Percentiles rank a stretch among this genome's conserved stretches.
These are phyloP conservation scores for Aspergillus felis DNA, from an alignment of 2,329 filamentous ascomycete genomes.

Conservation along the genomic window DNA sequence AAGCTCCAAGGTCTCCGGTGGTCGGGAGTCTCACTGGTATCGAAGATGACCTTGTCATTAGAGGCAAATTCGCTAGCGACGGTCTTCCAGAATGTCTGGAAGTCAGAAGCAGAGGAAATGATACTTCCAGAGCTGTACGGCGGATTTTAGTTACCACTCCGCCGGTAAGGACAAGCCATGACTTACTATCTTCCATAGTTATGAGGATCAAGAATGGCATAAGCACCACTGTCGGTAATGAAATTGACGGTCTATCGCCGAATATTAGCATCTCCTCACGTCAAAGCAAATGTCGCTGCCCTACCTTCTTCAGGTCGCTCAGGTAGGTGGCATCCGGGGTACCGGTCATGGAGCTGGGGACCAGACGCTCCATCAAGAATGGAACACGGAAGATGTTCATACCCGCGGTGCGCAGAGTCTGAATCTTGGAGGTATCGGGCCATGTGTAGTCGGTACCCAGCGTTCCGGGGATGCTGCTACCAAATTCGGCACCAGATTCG, in stretches of 20 bases:
- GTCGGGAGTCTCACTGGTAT: slow-evolving; percentile 45
- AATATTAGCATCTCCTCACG: not conserved
- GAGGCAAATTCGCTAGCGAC: slow-evolving; percentile 51
- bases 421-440: slow-evolving; percentile 50
- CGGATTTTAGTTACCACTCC: not conserved
- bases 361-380: slow-evolving; percentile 55
- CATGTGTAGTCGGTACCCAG: slow-evolving; percentile 60
- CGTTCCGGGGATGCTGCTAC: slow-evolving; percentile 52
- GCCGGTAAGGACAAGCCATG: not conserved
- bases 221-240: slow-evolving; percentile 46
- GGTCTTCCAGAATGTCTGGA: slow-evolving; percentile 56
- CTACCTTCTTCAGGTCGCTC: slow-evolving; percentile 33
- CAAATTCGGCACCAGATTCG: slow-evolving; percentile 63
- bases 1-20: not conserved
- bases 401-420: slow-evolving; percentile 50
- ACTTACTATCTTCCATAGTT: slow-evolving; percentile 51
- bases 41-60: slow-evolving; percentile 58
- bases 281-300: not conserved
- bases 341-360: slow-evolving; percentile 43
- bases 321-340: slow-evolving; percentile 42
- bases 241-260: slow-evolving; percentile 28
- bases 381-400: slow-evolving; percentile 58
- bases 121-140: slow-evolving; percentile 16
- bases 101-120: slow-evolving; percentile 45
- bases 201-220: slow-evolving; percentile 57